A percentile compares a stretch with the other conserved stretches of the same genome.
Conservation (phyloP, 495 filamentous ascomycete species). For the Elaphomyces granulatus region DNA sequence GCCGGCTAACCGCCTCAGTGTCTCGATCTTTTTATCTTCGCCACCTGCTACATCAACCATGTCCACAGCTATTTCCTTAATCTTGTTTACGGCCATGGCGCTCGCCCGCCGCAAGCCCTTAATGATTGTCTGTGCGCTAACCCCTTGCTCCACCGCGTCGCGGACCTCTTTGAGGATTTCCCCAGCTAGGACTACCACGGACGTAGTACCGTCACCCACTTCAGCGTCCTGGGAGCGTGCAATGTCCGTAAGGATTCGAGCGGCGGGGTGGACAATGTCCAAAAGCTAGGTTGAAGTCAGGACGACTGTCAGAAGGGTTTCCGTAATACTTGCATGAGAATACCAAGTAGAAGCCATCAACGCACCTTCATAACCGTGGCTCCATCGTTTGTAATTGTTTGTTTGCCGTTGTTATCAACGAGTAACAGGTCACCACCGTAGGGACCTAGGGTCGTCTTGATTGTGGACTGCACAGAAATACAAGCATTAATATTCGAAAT, state of each 20-base stretch:
- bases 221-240: constrained; percentile 97
- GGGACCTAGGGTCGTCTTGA: constrained; percentile 90
- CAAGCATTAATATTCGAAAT: constrained; percentile 98
- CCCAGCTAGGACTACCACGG: constrained; percentile 87
- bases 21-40: constrained; percentile 79
- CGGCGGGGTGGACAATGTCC: constrained; percentile 95
- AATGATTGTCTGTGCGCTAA: constrained; percentile 93
- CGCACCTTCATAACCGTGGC: constrained; percentile 96
- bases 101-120: constrained; percentile 86
- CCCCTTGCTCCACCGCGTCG: constrained; percentile 88
- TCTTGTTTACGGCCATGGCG: constrained; percentile 91
- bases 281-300: constrained; percentile 47
- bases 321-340: background rate
- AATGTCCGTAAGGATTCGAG: constrained; percentile 95
- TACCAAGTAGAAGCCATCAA: background rate
- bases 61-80: constrained; percentile 90
- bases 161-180: constrained; percentile 94
- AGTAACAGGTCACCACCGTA: constrained; percentile 94
- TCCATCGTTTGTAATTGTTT: constrained; percentile 98
- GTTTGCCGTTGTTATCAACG: constrained; percentile 85
- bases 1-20: constrained; percentile 71
- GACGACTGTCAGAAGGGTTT: background rate
- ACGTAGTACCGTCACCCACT: constrained; percentile 95
- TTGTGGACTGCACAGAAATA: constrained; percentile 88
- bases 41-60: constrained; percentile 38